Base-by-base conservation (phyloP, 352 stramenopile genomes). In the Globisporangium nunn region DNA sequence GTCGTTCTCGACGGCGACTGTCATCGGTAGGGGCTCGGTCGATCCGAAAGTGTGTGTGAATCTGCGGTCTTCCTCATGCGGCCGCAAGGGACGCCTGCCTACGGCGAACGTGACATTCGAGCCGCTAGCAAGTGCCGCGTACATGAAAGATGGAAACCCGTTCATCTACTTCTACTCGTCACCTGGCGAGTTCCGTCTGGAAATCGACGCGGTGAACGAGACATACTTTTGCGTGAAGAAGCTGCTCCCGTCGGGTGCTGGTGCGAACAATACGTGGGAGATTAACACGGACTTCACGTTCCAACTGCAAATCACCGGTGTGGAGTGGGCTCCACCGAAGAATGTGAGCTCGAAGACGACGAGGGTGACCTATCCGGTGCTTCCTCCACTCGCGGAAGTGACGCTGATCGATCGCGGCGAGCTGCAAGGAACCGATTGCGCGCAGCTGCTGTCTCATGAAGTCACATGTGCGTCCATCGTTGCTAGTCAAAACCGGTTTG, bases 221-320 rank as follows among this genome's bases (percentile, higher is more conserved):
- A 87, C 75, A 40, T 93, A 84, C 59, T 91, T 93, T 50, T 93
- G 82, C 37, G 59, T 93, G 29, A 67, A 72, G 30, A 77, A 88
- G 41, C 64, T 93, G 3, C 53, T 91, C 37, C 82, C 82, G 15
- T 82, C 77, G 0, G 80, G 81, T 14, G 67, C 76, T 10, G 70
- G 74, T 28, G 69, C 61, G 15, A 88, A 91, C 51, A 54, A 64
- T 3, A 78, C 72, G 8, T 91, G 80, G 82, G 80, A 91, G 51
- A 77, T 91, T 51, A 78, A 72, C 45, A 72, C 59, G 14, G 68
- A 70, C 15, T 93, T 93, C 55, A 77, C 69, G 8, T 93, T 93
- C 54, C 80, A 93, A 64, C 72, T 93, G 48, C 64, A 84, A n/a
- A 52, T 93, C 18, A 69, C 75, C 7, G 76, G 71, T 15, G 64